Percentiles rank a stretch among this genome's conserved stretches.
These are phyloP conservation scores for Sporothrix curviconia DNA, from an alignment of 2,329 filamentous ascomycete genomes.

Conservation along the genomic window DNA sequence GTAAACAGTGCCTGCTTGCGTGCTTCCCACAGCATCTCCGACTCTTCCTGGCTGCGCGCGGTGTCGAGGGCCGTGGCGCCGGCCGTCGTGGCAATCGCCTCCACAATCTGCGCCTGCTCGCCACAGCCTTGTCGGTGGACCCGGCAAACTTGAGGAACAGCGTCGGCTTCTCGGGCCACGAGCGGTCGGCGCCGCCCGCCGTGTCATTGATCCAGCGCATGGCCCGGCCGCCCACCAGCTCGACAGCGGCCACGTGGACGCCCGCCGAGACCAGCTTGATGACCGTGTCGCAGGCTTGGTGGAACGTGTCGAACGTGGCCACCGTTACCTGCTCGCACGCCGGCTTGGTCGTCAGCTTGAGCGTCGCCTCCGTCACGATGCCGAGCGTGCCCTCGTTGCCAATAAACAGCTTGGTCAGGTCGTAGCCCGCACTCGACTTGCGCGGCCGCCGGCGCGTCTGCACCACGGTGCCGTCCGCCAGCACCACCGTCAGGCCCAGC, in stretches of 20 bases:
- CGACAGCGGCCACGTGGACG: constrained; percentile 79
- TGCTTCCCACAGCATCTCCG: constrained; percentile 73
- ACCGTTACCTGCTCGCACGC: constrained; percentile 76
- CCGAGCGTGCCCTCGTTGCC: constrained; percentile 88
- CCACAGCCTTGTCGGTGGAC: constrained; percentile 57
- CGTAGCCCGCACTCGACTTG: constrained; percentile 87
- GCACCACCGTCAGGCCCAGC: constrained; percentile 74
- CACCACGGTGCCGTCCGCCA: constrained; percentile 87
- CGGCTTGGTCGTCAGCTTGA: constrained; percentile 79
- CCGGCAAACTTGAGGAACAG: constrained; percentile 82
- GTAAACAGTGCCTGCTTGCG: constrained; percentile 80
- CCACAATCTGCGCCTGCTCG: constrained; percentile 67
- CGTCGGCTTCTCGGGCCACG: constrained; percentile 67
- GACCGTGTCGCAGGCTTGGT: constrained; percentile 73
- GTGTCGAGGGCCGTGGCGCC: constrained; percentile 71
- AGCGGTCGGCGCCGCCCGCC: constrained; percentile 57
- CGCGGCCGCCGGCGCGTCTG: constrained; percentile 82
- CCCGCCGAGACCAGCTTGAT: constrained; percentile 68
- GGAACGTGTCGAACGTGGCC: constrained; percentile 50
- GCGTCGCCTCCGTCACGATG: constrained; percentile 80
- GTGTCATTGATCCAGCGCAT: constrained; percentile 67
- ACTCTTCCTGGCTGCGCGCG: constrained; percentile 60
- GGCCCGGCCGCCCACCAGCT: constrained; percentile 86
- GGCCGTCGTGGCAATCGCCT: constrained; percentile 52
- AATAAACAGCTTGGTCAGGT: constrained; percentile 82